Percentiles rank a stretch among this genome's conserved stretches.
These are phyloP conservation scores for Colletotrichum sp. DNA, from an alignment of 2,329 filamentous ascomycete genomes.

Conservation along the genomic window DNA sequence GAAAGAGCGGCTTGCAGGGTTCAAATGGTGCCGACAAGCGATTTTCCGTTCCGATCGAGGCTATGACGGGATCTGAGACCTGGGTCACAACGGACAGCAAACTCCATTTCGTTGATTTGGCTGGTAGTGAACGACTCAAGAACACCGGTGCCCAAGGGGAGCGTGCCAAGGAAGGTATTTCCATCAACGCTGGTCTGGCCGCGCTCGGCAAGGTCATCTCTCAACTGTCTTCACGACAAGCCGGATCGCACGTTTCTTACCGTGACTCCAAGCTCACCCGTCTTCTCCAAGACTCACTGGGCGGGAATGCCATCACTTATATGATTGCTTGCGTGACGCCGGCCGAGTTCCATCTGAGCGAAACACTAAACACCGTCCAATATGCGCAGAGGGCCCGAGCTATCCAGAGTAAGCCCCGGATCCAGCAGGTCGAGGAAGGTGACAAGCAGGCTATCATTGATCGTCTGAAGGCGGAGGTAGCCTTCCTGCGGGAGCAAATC, in stretches of 20 bases:
- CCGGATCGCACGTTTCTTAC: constrained; percentile 93
- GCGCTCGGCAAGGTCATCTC: constrained; percentile 98
- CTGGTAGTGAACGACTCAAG: constrained; percentile 94
- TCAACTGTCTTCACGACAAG: constrained; percentile 87
- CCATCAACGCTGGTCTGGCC: constrained; percentile 95
- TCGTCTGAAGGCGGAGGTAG: constrained; percentile 88
- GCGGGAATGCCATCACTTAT: constrained; percentile 97
- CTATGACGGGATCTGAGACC: constrained; percentile 71
- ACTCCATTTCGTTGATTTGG: constrained; percentile 96
- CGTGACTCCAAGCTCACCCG: constrained; percentile 97
- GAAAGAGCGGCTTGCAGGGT: constrained; percentile 64
- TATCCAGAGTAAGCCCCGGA: constrained; percentile 96
- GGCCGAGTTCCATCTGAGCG: constrained; percentile 95
- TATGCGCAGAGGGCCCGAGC: constrained; percentile 95
- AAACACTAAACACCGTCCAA: constrained; percentile 96
- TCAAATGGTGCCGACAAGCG: constrained; percentile 76
- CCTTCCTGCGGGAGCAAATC: constrained; percentile 93
- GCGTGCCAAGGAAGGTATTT: constrained; percentile 93
- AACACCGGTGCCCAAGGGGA: constrained; percentile 97
- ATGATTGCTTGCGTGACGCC: constrained; percentile 99
- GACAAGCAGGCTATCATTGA: constrained; percentile 96
- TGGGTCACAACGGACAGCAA: constrained; percentile 95
- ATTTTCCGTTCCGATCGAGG: constrained; percentile 84
- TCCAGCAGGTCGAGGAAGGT: constrained; percentile 90
- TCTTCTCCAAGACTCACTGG: constrained; percentile 92